Evolutionary conservation across 2,329 filamentous ascomycete genomes (phyloP).

Genomic region (Anisogramma anomala): DNA sequence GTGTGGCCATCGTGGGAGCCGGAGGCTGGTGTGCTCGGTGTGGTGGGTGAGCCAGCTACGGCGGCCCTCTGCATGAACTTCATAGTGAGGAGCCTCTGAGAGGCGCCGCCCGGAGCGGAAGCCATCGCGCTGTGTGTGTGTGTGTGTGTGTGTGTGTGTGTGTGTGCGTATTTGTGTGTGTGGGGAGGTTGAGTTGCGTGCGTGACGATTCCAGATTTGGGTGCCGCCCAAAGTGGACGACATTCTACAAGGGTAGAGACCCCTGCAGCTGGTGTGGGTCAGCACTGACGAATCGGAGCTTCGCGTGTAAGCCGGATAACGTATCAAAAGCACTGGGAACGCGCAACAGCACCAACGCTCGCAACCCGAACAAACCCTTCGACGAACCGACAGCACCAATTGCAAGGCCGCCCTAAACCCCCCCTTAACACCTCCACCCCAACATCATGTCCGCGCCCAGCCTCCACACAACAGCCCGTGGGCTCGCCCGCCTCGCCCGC

Average conservation of each 20-base stretch:
- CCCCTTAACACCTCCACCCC: slow-evolving; percentile 1
- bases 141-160: too few relatives aligned
- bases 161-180: background rate
- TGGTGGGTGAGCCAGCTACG: slow-evolving; percentile 40
- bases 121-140: slow-evolving; percentile 26
- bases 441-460: slow-evolving; percentile 37
- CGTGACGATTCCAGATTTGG: background rate
- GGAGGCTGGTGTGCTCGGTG: slow-evolving; percentile 29
- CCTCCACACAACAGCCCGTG: slow-evolving; percentile 28
- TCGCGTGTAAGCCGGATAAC: slow-evolving; percentile 3
- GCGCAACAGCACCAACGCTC: too few relatives aligned
- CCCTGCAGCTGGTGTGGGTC: background rate
- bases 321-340: too few relatives aligned
- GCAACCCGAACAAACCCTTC: too few relatives aligned
- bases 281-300: background rate
- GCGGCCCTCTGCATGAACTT: slow-evolving; percentile 94
- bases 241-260: background rate
- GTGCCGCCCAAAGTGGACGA: too few relatives aligned
- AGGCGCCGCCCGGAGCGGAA: slow-evolving; percentile 57
- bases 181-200: background rate
- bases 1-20: slow-evolving; percentile 35
- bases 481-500: slow-evolving; percentile 32
- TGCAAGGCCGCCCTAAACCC: too few relatives aligned
- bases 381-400: slow-evolving; percentile 6
- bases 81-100: slow-evolving; percentile 81